Percentiles rank a stretch among this genome's conserved stretches.
These are phyloP conservation scores for Fusarium pilosicola DNA, from an alignment of 2,329 filamentous ascomycete genomes.

Conservation along the genomic window DNA sequence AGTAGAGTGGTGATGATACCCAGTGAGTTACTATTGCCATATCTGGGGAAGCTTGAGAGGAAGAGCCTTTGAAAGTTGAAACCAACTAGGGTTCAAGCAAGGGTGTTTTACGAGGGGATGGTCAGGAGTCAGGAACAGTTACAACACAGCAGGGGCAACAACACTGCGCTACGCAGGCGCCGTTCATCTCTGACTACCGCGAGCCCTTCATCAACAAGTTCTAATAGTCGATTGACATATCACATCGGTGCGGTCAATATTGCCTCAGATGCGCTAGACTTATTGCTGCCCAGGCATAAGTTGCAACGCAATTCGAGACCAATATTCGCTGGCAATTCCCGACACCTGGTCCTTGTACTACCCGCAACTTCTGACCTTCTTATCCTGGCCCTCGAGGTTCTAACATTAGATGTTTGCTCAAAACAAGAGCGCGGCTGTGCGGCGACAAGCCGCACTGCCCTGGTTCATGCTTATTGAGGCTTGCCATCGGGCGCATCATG, in stretches of 20 bases:
- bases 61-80: slow-evolving; percentile 28
- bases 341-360: slow-evolving; percentile 8
- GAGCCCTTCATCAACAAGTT: slow-evolving; percentile 29
- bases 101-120: slow-evolving; percentile 30
- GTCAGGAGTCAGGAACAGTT: slow-evolving; percentile 27
- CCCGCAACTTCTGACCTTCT: not conserved
- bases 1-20: slow-evolving; percentile 25
- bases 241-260: slow-evolving; percentile 1
- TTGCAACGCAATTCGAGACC: slow-evolving; percentile 15
- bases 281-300: not conserved
- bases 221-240: slow-evolving; percentile 5
- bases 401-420: slow-evolving; percentile 11
- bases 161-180: slow-evolving; percentile 28
- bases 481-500: slow-evolving; percentile 18
- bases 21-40: slow-evolving; percentile 19
- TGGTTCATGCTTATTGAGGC: not conserved
- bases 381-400: not conserved
- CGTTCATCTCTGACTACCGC: slow-evolving; percentile 37
- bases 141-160: slow-evolving; percentile 32
- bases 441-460: slow-evolving; percentile 7
- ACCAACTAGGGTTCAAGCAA: slow-evolving; percentile 18
- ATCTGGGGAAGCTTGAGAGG: slow-evolving; percentile 40
- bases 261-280: slow-evolving; percentile 1
- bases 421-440: not conserved
- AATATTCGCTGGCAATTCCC: slow-evolving; percentile 13